Conservation (phyloP, 148 eudicot species). For the Linanthus parryae region DNA sequence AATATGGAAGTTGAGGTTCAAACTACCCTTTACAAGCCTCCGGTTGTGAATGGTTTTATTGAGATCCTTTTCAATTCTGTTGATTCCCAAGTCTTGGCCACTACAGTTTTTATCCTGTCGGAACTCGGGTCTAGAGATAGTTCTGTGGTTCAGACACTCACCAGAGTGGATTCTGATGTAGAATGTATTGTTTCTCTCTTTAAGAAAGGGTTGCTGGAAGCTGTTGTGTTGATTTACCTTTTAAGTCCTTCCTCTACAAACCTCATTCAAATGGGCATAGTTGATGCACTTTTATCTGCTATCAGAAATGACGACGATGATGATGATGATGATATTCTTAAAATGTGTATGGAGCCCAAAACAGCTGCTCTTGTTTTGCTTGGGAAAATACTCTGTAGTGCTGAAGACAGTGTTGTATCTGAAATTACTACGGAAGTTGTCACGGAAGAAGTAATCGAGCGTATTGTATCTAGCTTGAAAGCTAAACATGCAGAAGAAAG, state of each 20-base stretch:
- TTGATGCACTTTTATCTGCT: slow-evolving; percentile 21
- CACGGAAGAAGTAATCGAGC: slow-evolving; percentile 16
- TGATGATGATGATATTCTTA: slow-evolving; percentile 17
- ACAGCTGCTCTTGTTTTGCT: slow-evolving; percentile 31
- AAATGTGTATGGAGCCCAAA: slow-evolving; percentile 34
- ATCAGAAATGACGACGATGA: slow-evolving; percentile 12
- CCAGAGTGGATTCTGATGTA: slow-evolving; percentile 45
- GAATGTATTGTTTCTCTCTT: slow-evolving; percentile 41
- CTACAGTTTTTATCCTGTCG: slow-evolving; percentile 33
- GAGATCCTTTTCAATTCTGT: slow-evolving; percentile 46
- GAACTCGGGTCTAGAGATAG: slow-evolving; percentile 41
- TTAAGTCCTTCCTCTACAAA: slow-evolving; percentile 19
- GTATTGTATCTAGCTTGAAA: slow-evolving; percentile 24
- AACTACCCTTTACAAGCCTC: slow-evolving; percentile 36
- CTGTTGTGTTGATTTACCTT: slow-evolving; percentile 37
- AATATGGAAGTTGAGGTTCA: slow-evolving; percentile 26
- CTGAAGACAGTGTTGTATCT: slow-evolving; percentile 12
- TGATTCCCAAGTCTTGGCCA: slow-evolving; percentile 28
- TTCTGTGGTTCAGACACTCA: slow-evolving; percentile 36
- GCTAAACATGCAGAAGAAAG: slow-evolving; percentile 27
- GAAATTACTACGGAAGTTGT: slow-evolving; percentile 21
- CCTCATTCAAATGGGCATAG: slow-evolving; percentile 31
- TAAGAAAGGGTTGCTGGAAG: slow-evolving; percentile 38
- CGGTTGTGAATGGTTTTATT: slow-evolving; percentile 40
- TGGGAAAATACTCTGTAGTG: slow-evolving; percentile 21